Base-by-base conservation (phyloP, 495 filamentous ascomycete genomes). In the Wilcoxina mikolae region DNA sequence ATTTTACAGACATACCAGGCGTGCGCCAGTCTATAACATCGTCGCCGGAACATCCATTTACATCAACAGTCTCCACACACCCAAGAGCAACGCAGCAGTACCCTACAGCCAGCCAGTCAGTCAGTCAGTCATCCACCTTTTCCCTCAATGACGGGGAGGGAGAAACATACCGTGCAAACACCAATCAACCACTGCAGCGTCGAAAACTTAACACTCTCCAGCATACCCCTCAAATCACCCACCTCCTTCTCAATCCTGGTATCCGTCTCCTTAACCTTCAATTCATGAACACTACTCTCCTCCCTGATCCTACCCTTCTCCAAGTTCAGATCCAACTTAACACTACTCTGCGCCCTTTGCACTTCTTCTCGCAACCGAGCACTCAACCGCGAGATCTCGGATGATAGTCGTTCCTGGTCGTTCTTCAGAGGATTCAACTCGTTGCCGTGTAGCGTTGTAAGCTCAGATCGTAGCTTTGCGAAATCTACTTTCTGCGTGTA, bases 401-500 rank as follows among this genome's bases (percentile, higher is more conserved):
- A 94, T 18, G 86, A 84, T 51, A 99, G 75, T 18, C 86, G 82
- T 69, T 99, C 91, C 69, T 99, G 88, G 4, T 87, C 85, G 2
- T 84, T 82, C 27, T 84, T 84, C 5, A 93, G 94, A 20, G 90
- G 79, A 60, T 84, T 81, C 2, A 83, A 79, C 71, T 99, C 91
- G 44, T 84, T 88, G 41, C 83, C 87, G 70, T 99, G 93, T 3
- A 87, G 79, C 9, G 84, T 84, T 0, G 94, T 78, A 1, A 99
- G 79, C 68, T 99, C 91, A 24, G 86, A 90, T 66, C 91, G 87
- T 18, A 96, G 80, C 73, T 96, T 95, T n/a, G 91, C 87, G 62
- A 99, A 96, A 71, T 99, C 91, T 53, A 99, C 93, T 69, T 96
- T 96, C 66, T 96, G 93, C 0, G 88, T 94, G 70, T 99, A 99